Evolutionary conservation across 768 basidiomycete genomes (phyloP), one percentile per base, ranked within the genome.

Genomic region (Podaxis rugospora): DNA sequence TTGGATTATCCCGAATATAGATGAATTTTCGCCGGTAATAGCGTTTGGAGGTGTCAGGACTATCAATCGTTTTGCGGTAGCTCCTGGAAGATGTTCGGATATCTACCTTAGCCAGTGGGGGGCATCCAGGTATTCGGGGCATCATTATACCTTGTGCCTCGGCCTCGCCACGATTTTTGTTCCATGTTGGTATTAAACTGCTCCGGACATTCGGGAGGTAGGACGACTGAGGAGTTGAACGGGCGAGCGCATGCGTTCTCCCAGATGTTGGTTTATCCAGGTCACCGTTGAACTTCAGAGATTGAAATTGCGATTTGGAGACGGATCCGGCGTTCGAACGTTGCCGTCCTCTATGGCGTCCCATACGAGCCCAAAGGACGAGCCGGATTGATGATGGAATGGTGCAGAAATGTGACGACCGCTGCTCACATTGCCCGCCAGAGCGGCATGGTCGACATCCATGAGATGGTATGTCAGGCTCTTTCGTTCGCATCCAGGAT

Each of bases 291-390:
- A 32, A 32, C 23, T 27, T 5, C 53, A 80, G 80, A 70, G 78
- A 14, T 65, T 81, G 54, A 78, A 65, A 66, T 79, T 14, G 59
- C 66, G 14, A 72, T 78, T 0, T 79, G 77, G 79, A 68, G 75
- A 61, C 68, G 75, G 14, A 63, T 81, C 18, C 64, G 70, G 3
- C 78, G 81, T 54, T 65, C 67, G 14, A 79, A 81, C 57, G 75
- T 82, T 32, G 77, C 73, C 4, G 70, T 71, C 16, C 66, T 81
- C 46, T 77, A 68, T 56, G 80, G 80, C 7, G 72, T 76, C 42
- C 62, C 71, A 1, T 67, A 74, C 23, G 79, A 78, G 42, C 59
- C 66, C 44, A 66, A 62, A 63, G 72, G 53, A 62, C 66, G 65
- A 59, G 73, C 67, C 65, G 61, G 78, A 67, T 32, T 82, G 70